Base-by-base conservation (phyloP, 495 filamentous ascomycete genomes). In the Aspergillus bertholletiae region DNA sequence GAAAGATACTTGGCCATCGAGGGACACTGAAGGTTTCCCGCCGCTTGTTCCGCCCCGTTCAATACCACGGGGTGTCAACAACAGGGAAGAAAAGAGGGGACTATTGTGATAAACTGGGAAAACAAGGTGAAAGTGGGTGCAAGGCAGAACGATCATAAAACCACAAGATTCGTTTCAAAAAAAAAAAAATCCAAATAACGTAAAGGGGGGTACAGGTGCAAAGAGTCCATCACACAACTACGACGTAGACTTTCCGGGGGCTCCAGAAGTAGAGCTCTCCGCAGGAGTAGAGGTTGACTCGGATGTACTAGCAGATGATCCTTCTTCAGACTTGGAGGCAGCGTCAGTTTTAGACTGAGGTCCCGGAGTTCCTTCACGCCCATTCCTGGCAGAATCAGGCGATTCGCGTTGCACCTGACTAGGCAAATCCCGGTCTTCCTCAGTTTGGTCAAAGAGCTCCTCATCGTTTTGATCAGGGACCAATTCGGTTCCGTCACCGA, bases 401-500 rank as follows among this genome's bases (percentile, higher is more conserved):
- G 62, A 43, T 54, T 65, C 55, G 60, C 74, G 80, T 62, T 73
- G 74, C 45, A 81, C 80, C 68, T 86, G 83, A 58, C 75, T 78
- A 49, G 72, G 71, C 27, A 80, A 58, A 57, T 93, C 92, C 68
- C 88, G 88, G 57, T 94, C 88, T 68, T 95, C 89, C 54, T 91
- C 90, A 20, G 65, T 65, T 54, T 90, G 84, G 69, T 96, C 92
- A 76, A 96, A 93, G 81, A 97, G 90, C 56, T 96, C 89, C 28
- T 86, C 84, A 60, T 97, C 93, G 63, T 91, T 86, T 55, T 88
- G 87, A 62, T 90, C 92, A 39, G 88, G 88, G 50, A 91, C 73
- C 58, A 94, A 79, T 75, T 96, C 92, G 53, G 89, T 94, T 58
- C 93, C 94, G 76, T 97, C 91, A 34, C 94, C 92, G 35, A 98